Evolutionary conservation across 78 protist genomes (phyloP), one percentile per base, ranked within the genome.

Genomic region (Monosiga brevicollis): DNA sequence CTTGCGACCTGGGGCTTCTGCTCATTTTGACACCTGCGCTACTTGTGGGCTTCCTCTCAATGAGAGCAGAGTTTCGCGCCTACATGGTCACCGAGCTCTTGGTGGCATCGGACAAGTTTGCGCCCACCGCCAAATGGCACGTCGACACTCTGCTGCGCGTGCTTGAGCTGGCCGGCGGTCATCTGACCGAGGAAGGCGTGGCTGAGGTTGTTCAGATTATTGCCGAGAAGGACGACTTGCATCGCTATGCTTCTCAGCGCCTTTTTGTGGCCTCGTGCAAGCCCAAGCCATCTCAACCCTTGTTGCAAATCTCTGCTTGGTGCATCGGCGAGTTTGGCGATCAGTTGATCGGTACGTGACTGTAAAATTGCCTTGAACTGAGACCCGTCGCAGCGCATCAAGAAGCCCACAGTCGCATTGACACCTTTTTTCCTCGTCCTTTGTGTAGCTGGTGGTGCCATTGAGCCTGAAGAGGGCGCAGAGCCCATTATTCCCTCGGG

Each of bases 321-420:
- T 81, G 90, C 83, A 88, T 96, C 76, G 99, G 99, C 74, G 99
- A 96, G 85, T 96, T 80, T 81, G 95, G 94, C 77, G 96, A 93
- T 41, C 39, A 87, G 20, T 85, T 89, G 32, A 41, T 73, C 62
- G 76, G 39, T 35, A 0, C 62, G 80, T 1, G 80, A 43, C 22
- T 1, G 62, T 71, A 2, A 11, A 10, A 1, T 35, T 3, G 36
- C 42, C 0, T 29, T 38, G 29, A 9, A 26, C 22, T 22, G 37
- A n/a, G n/a, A n/a, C n/a, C n/a, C n/a, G n/a, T n/a, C n/a, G n/a
- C 9, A 1, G 73, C 9, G 73, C 29, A 62, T n/a, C n/a, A n/a
- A n/a, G n/a, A n/a, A n/a, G n/a, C n/a, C n/a, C n/a, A n/a, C n/a
- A n/a, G n/a, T 55, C 71, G 11, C 71, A 23, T 55, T 55, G 22